These are phyloP conservation scores for Cylindrodendrum hubeiense DNA, from an alignment of 2,329 filamentous ascomycete genomes.

Conservation along the genomic window DNA sequence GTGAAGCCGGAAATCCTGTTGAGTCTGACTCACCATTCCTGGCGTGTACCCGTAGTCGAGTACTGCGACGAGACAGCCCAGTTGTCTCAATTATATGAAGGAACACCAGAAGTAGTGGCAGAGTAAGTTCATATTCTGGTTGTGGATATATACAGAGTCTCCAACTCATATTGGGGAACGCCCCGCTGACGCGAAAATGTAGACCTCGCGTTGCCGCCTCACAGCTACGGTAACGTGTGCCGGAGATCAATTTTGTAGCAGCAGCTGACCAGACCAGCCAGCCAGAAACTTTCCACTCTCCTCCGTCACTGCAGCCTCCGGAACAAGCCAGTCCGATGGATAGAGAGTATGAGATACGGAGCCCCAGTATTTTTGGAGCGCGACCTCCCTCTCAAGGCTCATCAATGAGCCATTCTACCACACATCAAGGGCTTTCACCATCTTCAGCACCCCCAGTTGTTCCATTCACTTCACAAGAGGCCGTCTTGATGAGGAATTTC, in stretches of 20 bases:
- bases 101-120: neutral
- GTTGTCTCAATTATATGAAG: constrained; percentile 20
- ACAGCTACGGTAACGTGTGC: constrained; percentile 10
- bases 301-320: neutral
- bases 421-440: constrained; percentile 19
- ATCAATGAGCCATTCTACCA: constrained; percentile 14
- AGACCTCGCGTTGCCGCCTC: constrained; percentile 1
- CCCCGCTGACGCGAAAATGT: neutral
- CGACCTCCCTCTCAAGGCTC: constrained; percentile 21
- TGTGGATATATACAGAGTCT: neutral
- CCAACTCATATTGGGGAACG: neutral
- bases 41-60: constrained; percentile 9
- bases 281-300: constrained; percentile 5
- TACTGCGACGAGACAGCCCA: constrained; percentile 27
- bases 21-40: neutral
- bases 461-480: constrained; percentile 23
- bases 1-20: neutral
- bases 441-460: constrained; percentile 14
- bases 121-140: constrained; percentile 7
- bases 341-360: constrained; percentile 7
- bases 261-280: constrained; percentile 5
- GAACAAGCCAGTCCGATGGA: neutral
- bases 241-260: neutral
- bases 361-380: constrained; percentile 10
- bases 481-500: constrained; percentile 28